Evolutionary conservation across 1,284 basidiomycete species (phyloP).

Genomic region (Porogramme epimiltina): DNA sequence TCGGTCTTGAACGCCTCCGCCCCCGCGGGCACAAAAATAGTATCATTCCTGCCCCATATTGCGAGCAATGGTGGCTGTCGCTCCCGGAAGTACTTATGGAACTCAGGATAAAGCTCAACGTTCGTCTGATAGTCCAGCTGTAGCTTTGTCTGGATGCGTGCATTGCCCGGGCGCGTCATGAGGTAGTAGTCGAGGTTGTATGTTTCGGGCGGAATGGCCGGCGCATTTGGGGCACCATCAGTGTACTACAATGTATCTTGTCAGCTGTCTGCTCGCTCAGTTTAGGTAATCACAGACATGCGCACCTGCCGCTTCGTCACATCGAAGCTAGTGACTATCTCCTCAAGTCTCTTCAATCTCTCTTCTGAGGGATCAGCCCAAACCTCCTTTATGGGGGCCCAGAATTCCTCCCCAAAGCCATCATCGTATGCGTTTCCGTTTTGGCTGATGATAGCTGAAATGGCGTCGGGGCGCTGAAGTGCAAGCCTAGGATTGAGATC

Average conservation of each 20-base stretch:
- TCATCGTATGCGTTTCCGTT: slow-evolving; percentile 52
- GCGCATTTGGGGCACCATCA: slow-evolving; percentile 36
- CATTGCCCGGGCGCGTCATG: slow-evolving; percentile 39
- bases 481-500: slow-evolving; percentile 36
- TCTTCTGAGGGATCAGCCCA: slow-evolving; percentile 36
- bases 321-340: slow-evolving; percentile 29
- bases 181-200: slow-evolving; percentile 45
- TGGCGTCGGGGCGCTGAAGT: slow-evolving; percentile 40
- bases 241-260: slow-evolving; percentile 31
- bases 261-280: background rate
- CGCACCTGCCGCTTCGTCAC: slow-evolving; percentile 38
- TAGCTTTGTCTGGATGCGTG: slow-evolving; percentile 43
- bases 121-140: slow-evolving; percentile 49
- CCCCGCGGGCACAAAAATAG: slow-evolving; percentile 44
- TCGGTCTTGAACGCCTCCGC: slow-evolving; percentile 47
- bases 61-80: slow-evolving; percentile 43
- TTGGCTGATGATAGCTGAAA: slow-evolving; percentile 48
- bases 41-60: slow-evolving; percentile 51
- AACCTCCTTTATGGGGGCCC: slow-evolving; percentile 37
- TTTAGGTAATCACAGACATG: background rate
- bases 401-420: slow-evolving; percentile 42
- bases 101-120: slow-evolving; percentile 43
- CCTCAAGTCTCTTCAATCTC: slow-evolving; percentile 26
- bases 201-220: slow-evolving; percentile 37
- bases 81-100: slow-evolving; percentile 45